Base-by-base conservation (phyloP, 176 grass and related monocot species). In the Saccharum spontaneum region DNA sequence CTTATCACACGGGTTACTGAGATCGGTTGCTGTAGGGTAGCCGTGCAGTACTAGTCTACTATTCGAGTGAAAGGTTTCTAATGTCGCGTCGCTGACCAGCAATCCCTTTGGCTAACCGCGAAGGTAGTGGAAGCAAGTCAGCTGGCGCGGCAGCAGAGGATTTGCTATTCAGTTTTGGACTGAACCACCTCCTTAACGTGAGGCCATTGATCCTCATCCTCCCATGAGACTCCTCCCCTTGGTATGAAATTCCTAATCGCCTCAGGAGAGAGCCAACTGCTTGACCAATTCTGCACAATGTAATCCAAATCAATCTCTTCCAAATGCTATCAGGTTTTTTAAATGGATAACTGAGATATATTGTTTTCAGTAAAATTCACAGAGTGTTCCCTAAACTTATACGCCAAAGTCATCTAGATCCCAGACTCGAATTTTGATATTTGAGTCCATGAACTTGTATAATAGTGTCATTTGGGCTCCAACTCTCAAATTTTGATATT, bases 101-200 rank as follows among this genome's bases (percentile, higher is more conserved):
- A 22, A 98, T 98, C 37, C 93, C 89, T 91, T 90, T 98, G 0
- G 85, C 85, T 63, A 98, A 86, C 17, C 91, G 91, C 10, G 83
- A 76, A 39, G 87, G 28, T 38, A 93, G 52, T 66, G 96, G 81
- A 75, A 94, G 85, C 83, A 91, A 90, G 59, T 91, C 90, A 82
- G 76, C 83, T 67, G 85, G 55, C 9, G 49, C 71, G 83, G 69
- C 89, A 8, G 83, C 54, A 52, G 90, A 69, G 40, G 86, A 83
- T 78, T 71, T 79, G 59, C 79, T 77, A 46, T 79, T 85, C 16
- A 94, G 31, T 93, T 92, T 95, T 74, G 93, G 93, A 72, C 89
- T 93, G 81, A 93, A 95, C 96, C 96, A 98, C 88, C 93, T 94
- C 75, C 86, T 91, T 79, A 98, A 72, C 74, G 91, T 82, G 61